These are phyloP conservation scores for Garcia nutans DNA, from an alignment of 345 rosid genomes.

Conservation along the genomic window DNA sequence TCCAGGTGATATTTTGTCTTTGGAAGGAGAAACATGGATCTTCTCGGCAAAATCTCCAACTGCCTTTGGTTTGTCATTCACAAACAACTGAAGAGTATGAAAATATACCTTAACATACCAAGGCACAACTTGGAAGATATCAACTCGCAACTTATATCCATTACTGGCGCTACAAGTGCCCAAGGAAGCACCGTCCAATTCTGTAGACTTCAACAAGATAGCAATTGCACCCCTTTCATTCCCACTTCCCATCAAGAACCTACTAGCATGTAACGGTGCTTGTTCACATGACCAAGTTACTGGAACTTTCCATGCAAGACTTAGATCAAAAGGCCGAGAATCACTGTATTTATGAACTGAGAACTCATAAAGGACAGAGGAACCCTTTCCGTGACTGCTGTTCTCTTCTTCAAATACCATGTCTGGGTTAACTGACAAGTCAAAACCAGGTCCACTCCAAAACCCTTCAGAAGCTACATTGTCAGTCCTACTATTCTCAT, in stretches of 20 bases:
- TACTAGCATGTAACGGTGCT: constrained; percentile 70
- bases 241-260: constrained; percentile 97
- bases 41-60: constrained; percentile 56
- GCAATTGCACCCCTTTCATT: constrained; percentile 97
- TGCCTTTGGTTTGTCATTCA: constrained; percentile 59
- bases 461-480: constrained; percentile 27
- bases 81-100: constrained; percentile 67
- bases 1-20: constrained; percentile 89
- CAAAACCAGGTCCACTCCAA: constrained; percentile 41
- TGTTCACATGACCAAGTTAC: constrained; percentile 65
- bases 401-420: constrained; percentile 51
- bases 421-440: constrained; percentile 65
- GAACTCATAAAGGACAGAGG: constrained; percentile 51
- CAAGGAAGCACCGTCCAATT: constrained; percentile 29
- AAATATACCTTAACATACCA: constrained; percentile 92
- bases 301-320: constrained; percentile 72
- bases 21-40: constrained; percentile 77
- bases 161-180: constrained; percentile 25
- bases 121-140: constrained; percentile 91
- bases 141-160: constrained; percentile 52
- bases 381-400: constrained; percentile 25
- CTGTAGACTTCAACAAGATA: constrained; percentile 65
- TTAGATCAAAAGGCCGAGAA: constrained; percentile 62
- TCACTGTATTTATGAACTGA: constrained; percentile 56
- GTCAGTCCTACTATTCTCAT: constrained; percentile 22